Percentiles rank a stretch among this genome's conserved stretches.
Conservation (phyloP, 2,329 filamentous ascomycete species). For the Xylaria polymorpha region DNA sequence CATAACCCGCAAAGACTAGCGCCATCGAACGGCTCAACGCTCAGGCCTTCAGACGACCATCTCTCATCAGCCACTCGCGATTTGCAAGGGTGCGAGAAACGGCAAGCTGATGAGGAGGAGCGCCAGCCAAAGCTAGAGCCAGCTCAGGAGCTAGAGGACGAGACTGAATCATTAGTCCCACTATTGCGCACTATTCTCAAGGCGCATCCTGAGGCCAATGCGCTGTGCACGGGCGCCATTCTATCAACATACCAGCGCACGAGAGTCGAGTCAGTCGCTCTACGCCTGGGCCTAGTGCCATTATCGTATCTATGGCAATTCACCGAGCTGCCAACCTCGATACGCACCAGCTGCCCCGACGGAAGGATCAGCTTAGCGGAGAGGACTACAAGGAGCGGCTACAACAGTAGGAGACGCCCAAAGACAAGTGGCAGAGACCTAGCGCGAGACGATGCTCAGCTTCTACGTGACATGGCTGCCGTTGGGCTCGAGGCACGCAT, state of each 20-base stretch:
- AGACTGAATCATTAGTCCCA: conserved; percentile 87
- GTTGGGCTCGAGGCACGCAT: conserved; percentile 87
- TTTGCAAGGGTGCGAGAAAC: conserved; percentile 21
- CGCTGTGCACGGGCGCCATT: conserved; percentile 90
- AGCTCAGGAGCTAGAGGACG: conserved; percentile 64
- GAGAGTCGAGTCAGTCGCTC: conserved; percentile 89
- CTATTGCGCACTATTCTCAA: conserved; percentile 75
- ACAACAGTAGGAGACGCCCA: conserved; percentile 1
- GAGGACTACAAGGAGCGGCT: conserved; percentile 49
- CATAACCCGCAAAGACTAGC: conserved; percentile 20
- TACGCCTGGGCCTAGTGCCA: conserved; percentile 83
- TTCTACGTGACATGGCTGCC: conserved; percentile 84
- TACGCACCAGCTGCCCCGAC: conserved; percentile 6
- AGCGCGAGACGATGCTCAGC: conserved; percentile 59
- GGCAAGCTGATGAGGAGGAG: conserved; percentile 37
- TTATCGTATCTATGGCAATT: conserved; percentile 95
- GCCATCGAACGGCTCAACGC: conserved; percentile 15
- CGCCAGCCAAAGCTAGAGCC: conserved; percentile 38
- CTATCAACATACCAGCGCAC: conserved; percentile 96
- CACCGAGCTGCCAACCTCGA: conserved; percentile 65
- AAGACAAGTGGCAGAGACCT: conserved; percentile 5
- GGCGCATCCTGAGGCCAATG: conserved; percentile 83
- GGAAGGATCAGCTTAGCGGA: conserved; percentile 6
- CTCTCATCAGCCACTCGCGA: conserved; percentile 10
- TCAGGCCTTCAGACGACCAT: conserved; percentile 19